phyloP scores from a whole-genome alignment of 257 asterid species.

The Ocimum tenuiflorum region DNA sequence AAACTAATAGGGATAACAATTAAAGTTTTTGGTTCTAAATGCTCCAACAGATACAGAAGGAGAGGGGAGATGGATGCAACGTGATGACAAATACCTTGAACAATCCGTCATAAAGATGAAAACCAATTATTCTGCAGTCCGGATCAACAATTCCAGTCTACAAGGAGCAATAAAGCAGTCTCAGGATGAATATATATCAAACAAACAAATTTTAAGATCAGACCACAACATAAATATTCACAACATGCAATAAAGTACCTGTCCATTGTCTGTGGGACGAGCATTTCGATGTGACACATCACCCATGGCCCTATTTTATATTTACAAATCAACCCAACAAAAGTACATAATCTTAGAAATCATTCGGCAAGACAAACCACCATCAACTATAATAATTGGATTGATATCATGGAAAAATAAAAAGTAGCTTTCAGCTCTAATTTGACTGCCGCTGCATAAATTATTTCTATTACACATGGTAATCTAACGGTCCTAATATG shows the following conservation, averaged over 20 bases:
- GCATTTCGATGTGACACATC: constrained; percentile 93
- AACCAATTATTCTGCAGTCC: constrained; percentile 84
- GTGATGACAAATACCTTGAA: constrained; percentile 52
- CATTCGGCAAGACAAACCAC: not conserved
- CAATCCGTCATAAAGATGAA: constrained; percentile 85
- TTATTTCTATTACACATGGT: too few relatives aligned
- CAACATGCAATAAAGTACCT: constrained; percentile 39
- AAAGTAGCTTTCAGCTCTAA: not conserved
- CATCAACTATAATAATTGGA: constrained; percentile 4
- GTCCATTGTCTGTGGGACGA: constrained; percentile 88
- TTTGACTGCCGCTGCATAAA: not conserved
- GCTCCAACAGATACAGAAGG: not conserved
- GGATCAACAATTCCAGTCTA: constrained; percentile 90
- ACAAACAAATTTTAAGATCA: not conserved
- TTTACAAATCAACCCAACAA: constrained; percentile 23
- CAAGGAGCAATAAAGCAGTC: constrained; percentile 15
- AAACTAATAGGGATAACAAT: too few relatives aligned
- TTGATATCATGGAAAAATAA: not conserved
- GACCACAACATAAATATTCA: constrained; percentile 7
- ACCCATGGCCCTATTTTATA: constrained; percentile 71
- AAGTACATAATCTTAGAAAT: constrained; percentile 9
- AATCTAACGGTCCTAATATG: too few relatives aligned
- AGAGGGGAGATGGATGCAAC: not conserved
- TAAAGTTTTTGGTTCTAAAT: too few relatives aligned
- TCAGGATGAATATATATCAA: not conserved